Evolutionary conservation across 2,329 filamentous ascomycete species (phyloP).

Genomic region (Fusarium verrucosum): DNA sequence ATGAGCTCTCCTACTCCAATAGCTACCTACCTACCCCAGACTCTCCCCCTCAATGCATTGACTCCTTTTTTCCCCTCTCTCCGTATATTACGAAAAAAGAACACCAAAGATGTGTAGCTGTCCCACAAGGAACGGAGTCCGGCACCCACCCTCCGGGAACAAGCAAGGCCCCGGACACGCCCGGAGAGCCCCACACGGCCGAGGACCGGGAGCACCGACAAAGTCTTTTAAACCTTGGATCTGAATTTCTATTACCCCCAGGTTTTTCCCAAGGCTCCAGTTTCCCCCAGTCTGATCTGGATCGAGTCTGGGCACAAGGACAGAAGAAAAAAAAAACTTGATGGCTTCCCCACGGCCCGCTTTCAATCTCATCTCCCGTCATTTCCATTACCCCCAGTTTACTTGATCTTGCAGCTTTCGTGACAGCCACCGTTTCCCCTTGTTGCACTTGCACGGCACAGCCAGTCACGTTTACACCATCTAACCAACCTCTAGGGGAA

Average conservation of each 20-base stretch:
- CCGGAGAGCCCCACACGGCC: conserved; percentile 41
- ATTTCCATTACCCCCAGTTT: conserved; percentile 50
- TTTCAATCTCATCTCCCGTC: conserved; percentile 22
- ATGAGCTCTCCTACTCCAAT: conserved; percentile 16
- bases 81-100: conserved; percentile 8
- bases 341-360: conserved; percentile 33
- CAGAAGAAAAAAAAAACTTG: conserved; percentile 25
- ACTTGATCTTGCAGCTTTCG: conserved; percentile 50
- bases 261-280: conserved; percentile 40
- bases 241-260: conserved; percentile 51
- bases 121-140: conserved; percentile 34
- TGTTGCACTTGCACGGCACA: conserved; percentile 28
- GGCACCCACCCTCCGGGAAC: conserved; percentile 31
- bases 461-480: conserved; percentile 18
- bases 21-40: conserved; percentile 26
- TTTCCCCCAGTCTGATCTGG: conserved; percentile 31
- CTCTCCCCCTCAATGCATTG: conserved; percentile 7
- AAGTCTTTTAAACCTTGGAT: conserved; percentile 27
- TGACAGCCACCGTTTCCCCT: conserved; percentile 42
- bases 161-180: conserved; percentile 35
- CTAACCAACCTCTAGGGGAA: conserved; percentile 34
- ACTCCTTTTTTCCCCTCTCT: not conserved
- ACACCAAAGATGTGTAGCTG: not conserved
- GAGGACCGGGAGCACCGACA: conserved; percentile 41
- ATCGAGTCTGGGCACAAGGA: conserved; percentile 17